Evolutionary conservation across 2,329 filamentous ascomycete genomes (phyloP).

Genomic region (Blastomyces percursus): DNA sequence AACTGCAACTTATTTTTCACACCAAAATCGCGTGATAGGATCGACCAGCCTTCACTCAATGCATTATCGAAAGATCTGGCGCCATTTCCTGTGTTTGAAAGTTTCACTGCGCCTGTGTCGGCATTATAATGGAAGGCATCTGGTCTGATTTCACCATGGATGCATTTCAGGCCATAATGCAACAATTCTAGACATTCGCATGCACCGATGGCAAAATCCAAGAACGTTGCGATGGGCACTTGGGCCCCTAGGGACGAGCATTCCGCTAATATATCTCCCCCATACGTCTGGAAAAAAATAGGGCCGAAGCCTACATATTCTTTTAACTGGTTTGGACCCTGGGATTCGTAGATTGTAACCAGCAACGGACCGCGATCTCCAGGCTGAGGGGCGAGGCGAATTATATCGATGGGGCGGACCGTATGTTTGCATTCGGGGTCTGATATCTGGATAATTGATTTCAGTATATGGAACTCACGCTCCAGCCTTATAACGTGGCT

Average conservation of each 20-base stretch:
- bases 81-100: conserved; percentile 79
- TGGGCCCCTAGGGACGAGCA: conserved; percentile 43
- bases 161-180: conserved; percentile 76
- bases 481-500: conserved; percentile 74
- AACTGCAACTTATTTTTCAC: conserved; percentile 83
- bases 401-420: conserved; percentile 66
- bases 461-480: conserved; percentile 73
- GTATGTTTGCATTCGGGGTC: conserved; percentile 68
- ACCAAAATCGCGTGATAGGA: conserved; percentile 68
- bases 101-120: conserved; percentile 59
- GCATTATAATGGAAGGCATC: conserved; percentile 82
- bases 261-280: conserved; percentile 34
- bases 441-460: conserved; percentile 56
- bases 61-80: conserved; percentile 83
- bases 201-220: conserved; percentile 85
- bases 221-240: conserved; percentile 63
- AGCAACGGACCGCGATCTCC: conserved; percentile 61
- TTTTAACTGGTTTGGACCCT: conserved; percentile 61
- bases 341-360: conserved; percentile 70
- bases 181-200: conserved; percentile 76
- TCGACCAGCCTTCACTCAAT: conserved; percentile 77
- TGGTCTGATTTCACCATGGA: conserved; percentile 81
- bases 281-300: conserved; percentile 53
- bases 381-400: conserved; percentile 56
- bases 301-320: conserved; percentile 68